Evolutionary conservation across 208 protist species (phyloP).

Genomic region (Borovskyia barvae): DNA sequence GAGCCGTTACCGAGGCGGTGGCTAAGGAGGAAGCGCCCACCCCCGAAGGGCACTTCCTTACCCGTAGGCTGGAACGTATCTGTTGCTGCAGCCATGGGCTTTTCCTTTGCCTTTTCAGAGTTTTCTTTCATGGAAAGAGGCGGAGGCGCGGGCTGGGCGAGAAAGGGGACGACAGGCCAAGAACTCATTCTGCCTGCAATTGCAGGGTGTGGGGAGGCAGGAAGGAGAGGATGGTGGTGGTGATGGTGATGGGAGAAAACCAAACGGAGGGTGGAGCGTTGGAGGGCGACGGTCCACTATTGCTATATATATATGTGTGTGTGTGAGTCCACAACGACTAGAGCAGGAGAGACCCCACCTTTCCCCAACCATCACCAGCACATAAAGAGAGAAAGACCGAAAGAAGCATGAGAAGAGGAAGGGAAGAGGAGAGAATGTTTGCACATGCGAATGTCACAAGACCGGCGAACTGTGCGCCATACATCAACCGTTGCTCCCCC

Average conservation of each 20-base stretch:
- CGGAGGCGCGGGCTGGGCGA: too few relatives aligned
- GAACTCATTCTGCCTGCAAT: too few relatives aligned
- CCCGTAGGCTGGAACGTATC: slow-evolving; percentile 20
- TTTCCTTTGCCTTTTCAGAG: neutral
- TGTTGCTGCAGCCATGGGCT: neutral
- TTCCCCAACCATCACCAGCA: too few relatives aligned
- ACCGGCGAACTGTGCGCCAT: too few relatives aligned
- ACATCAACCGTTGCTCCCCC: too few relatives aligned
- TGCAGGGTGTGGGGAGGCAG: neutral
- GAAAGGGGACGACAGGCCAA: neutral
- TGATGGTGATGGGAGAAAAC: neutral
- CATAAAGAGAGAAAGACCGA: slow-evolving; percentile 2
- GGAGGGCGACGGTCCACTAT: too few relatives aligned
- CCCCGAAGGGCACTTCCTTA: slow-evolving; percentile 50
- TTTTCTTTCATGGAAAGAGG: neutral
- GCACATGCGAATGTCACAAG: too few relatives aligned
- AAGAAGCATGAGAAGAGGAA: neutral
- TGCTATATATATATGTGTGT: neutral
- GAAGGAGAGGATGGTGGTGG: neutral
- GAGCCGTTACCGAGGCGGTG: slow-evolving; percentile 94
- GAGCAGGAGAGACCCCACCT: neutral
- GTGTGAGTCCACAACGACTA: neutral
- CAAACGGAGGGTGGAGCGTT: slow-evolving; percentile 1
- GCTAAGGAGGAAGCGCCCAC: slow-evolving; percentile 55
- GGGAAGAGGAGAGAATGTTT: neutral